Percentiles rank a stretch among this genome's conserved stretches.
phyloP scores from a whole-genome alignment of 225 moss, liverwort and hornwort species.

The Marchantia paleacea region DNA sequence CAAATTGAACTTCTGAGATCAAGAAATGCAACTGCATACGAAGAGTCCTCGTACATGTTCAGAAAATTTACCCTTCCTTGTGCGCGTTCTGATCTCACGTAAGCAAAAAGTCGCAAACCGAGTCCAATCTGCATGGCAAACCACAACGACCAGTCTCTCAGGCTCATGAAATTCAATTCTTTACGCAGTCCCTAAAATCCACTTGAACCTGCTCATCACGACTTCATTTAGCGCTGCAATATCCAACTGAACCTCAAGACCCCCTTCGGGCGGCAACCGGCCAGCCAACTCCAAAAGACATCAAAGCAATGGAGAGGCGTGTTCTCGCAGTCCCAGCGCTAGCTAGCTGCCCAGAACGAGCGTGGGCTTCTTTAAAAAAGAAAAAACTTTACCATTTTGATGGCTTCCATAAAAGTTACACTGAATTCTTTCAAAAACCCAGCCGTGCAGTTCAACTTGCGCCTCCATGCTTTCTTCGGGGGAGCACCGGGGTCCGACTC shows the following conservation, averaged over 20 bases:
- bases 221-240: too few species aligned
- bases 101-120: conserved; percentile 94
- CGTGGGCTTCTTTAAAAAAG: not conserved
- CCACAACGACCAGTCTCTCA: not conserved
- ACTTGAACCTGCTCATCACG: not conserved
- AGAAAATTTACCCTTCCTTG: conserved; percentile 71
- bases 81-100: conserved; percentile 79
- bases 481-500: conserved; percentile 91
- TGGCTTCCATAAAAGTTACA: conserved; percentile 85
- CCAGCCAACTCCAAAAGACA: too few species aligned
- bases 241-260: too few species aligned
- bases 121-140: conserved; percentile 63
- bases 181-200: not conserved
- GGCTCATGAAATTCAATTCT: not conserved
- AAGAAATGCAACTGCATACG: not conserved
- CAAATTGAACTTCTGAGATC: not conserved
- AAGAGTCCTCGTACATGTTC: not conserved
- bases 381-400: conserved; percentile 65
- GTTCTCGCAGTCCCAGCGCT: not conserved
- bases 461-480: conserved; percentile 87
- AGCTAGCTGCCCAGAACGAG: not conserved
- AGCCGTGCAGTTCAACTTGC: conserved; percentile 80
- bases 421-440: conserved; percentile 89
- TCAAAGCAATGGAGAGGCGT: too few species aligned
- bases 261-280: too few species aligned